Conservation (phyloP, 2,329 filamentous ascomycete species). For the Calonectria fujianensis region DNA sequence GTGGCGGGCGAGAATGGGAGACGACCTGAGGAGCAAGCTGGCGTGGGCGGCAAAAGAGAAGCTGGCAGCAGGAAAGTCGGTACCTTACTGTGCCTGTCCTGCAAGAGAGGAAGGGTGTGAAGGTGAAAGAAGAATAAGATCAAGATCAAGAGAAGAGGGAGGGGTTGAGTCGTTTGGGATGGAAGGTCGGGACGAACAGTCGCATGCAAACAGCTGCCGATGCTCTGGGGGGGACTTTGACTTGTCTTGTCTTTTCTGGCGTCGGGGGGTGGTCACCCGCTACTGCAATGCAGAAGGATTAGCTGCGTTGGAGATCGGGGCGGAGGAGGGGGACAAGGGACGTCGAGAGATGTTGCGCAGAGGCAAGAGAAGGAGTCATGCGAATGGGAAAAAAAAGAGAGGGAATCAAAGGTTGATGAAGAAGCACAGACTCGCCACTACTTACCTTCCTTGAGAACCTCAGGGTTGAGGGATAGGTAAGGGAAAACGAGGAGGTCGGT, state of each 20-base stretch:
- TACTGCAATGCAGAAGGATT: constrained; percentile 59
- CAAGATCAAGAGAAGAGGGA: constrained; percentile 32
- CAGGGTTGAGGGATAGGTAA: constrained; percentile 55
- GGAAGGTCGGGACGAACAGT: constrained; percentile 42
- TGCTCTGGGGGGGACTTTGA: constrained; percentile 45
- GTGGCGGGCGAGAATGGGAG: constrained; percentile 20
- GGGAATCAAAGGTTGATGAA: constrained; percentile 59
- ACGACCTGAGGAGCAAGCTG: constrained; percentile 18
- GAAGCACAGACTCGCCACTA: constrained; percentile 46
- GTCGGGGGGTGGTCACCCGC: constrained; percentile 50
- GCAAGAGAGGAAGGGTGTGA: constrained; percentile 26
- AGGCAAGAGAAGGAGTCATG: constrained; percentile 39
- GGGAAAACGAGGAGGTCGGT: constrained; percentile 60
- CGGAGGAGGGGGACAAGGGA: constrained; percentile 38
- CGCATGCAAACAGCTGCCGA: constrained; percentile 48
- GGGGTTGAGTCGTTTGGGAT: constrained; percentile 36
- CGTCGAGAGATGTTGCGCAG: constrained; percentile 39
- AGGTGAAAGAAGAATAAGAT: constrained; percentile 28
- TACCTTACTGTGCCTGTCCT: constrained; percentile 26
- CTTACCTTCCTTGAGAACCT: constrained; percentile 46
- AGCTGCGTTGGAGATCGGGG: constrained; percentile 56
- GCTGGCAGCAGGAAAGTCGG: constrained; percentile 26
- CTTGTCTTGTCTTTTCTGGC: constrained; percentile 40
- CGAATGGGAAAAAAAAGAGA: constrained; percentile 47
- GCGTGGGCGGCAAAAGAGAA: constrained; percentile 26